phyloP scores from a whole-genome alignment of 805 yeast genomes.

The Torulaspora quercuum region DNA sequence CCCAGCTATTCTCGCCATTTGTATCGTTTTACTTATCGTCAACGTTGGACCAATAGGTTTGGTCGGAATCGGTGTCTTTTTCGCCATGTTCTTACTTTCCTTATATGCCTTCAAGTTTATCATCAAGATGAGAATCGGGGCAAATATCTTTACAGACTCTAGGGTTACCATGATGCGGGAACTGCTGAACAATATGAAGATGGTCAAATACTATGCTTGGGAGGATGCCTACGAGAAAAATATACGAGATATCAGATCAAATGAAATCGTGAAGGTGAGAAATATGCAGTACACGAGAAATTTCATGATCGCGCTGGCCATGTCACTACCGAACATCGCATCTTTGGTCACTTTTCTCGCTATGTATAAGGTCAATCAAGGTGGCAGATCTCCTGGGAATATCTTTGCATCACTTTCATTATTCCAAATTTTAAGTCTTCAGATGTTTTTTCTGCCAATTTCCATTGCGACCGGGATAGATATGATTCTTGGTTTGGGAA shows the following conservation, averaged over 20 bases:
- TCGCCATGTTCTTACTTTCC: constrained; percentile 42
- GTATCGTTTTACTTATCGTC: constrained; percentile 59
- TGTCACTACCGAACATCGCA: constrained; percentile 64
- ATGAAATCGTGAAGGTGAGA: constrained; percentile 61
- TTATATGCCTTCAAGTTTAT: constrained; percentile 49
- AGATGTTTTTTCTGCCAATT: constrained; percentile 65
- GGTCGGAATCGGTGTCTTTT: constrained; percentile 60
- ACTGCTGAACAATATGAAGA: constrained; percentile 69
- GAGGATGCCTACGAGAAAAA: constrained; percentile 68
- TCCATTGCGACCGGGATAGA: constrained; percentile 67
- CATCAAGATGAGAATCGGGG: constrained; percentile 52
- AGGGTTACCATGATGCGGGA: constrained; percentile 78
- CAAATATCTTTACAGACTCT: constrained; percentile 64
- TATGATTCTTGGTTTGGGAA: constrained; percentile 56
- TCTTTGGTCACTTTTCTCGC: constrained; percentile 59
- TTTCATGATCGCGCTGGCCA: constrained; percentile 58
- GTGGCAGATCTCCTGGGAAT: constrained; percentile 50
- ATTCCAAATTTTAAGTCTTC: constrained; percentile 58
- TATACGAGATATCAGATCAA: constrained; percentile 51
- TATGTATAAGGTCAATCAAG: constrained; percentile 43
- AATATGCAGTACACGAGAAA: constrained; percentile 65
- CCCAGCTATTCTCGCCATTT: constrained; percentile 60
- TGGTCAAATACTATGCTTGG: constrained; percentile 90
- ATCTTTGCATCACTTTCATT: constrained; percentile 69
- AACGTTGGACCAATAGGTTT: constrained; percentile 72